Percentiles rank a stretch among this genome's conserved stretches.
Conservation (phyloP, 306 rosid species). For the Ziziphus jujuba region DNA sequence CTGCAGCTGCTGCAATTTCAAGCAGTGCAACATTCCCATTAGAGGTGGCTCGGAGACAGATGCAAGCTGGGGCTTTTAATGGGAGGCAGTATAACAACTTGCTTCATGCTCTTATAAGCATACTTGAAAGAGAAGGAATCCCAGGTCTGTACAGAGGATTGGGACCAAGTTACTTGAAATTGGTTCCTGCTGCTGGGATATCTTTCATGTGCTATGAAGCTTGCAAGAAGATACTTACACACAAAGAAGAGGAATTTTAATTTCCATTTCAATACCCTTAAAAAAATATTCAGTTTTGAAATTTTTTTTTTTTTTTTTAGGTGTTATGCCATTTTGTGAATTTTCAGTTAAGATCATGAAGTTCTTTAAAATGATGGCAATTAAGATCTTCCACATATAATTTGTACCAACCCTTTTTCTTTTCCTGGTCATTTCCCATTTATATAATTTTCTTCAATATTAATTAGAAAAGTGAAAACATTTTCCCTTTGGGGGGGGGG, state of each 20-base stretch:
- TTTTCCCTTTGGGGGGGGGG: too few relatives aligned
- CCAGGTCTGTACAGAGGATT: constrained; percentile 59
- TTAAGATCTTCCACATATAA: too few relatives aligned
- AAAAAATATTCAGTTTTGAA: background rate
- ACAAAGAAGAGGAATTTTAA: constrained; percentile 26
- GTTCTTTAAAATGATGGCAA: too few relatives aligned
- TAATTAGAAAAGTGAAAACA: too few relatives aligned
- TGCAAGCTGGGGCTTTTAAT: constrained; percentile 76
- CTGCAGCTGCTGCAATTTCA: constrained; percentile 72
- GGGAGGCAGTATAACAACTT: constrained; percentile 69
- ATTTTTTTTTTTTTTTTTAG: background rate
- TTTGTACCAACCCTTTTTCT: too few relatives aligned
- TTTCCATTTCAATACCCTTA: background rate
- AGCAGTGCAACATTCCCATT: constrained; percentile 79
- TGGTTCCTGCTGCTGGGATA: constrained; percentile 78
- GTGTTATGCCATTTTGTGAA: too few relatives aligned
- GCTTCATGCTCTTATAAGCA: constrained; percentile 62
- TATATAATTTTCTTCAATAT: too few relatives aligned
- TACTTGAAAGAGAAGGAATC: constrained; percentile 59
- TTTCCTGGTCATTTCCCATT: too few relatives aligned
- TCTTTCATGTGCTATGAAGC: constrained; percentile 84
- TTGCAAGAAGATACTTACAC: constrained; percentile 59
- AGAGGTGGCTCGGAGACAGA: constrained; percentile 81
- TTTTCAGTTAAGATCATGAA: too few relatives aligned
- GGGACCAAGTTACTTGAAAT: constrained; percentile 72